Base-by-base conservation (phyloP, 2,329 filamentous ascomycete genomes). In the Orbilia brochopaga region DNA sequence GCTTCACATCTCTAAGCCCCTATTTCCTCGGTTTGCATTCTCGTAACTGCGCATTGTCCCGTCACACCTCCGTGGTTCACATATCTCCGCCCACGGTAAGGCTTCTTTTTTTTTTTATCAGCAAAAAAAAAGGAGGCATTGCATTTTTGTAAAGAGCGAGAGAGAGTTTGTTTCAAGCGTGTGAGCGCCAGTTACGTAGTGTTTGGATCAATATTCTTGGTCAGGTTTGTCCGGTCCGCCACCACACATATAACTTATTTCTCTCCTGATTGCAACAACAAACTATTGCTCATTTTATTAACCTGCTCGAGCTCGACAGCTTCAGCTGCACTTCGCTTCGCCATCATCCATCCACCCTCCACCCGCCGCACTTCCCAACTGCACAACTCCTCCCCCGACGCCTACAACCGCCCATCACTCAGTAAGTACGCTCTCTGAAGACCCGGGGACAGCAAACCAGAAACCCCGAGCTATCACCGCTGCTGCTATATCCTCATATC, bases 251-350 rank as follows among this genome's bases (percentile, higher is more conserved):
- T 4, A 32, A 32, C 27, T 32, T 32, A 32, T 32, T 32, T 32
- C 27, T 32, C 27, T 32, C 27, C 27, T 32, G 27, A 32, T 8
- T 8, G 27, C 27, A 32, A 32, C 27, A 32, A 32, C 27, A 32
- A 32, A 32, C 27, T 4, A 3, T 32, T 32, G 27, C 27, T 32
- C 27, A 32, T 32, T 32, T 32, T 4, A 32, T 8, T 32, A 32
- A 32, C 27, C n/a, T 42, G 37, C 37, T 42, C 37, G 15, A 42
- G 37, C 37, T 42, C 37, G 37, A 42, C 37, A 42, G 37, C 37
- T 42, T 42, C n/a, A 42, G 37, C 27, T 32, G 27, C 27, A 32
- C 27, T 32, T 32, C 27, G 27, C 37, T 42, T 42, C 37, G 37
- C 3, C 5, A 2, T 42, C 37, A 42, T 42, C 37, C 13, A 3